Evolutionary conservation across 139 green algal species (phyloP), one percentile per base, ranked within the genome.

Genomic region (Tetraselmis chui): DNA sequence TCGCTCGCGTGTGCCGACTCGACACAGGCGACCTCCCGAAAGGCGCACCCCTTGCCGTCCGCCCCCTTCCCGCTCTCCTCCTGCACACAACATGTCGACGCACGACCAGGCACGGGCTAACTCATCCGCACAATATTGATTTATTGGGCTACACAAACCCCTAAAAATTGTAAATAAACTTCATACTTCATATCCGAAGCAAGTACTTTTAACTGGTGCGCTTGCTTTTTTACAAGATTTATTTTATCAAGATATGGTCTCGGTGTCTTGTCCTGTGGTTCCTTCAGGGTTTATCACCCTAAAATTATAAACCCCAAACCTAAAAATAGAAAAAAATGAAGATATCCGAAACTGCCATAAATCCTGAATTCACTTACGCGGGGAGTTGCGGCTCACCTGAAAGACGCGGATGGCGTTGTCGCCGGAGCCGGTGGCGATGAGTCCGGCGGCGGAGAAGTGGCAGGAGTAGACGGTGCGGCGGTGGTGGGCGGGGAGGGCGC

Each of bases 361-460:
- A 67, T 67, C 18, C 5, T 67, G 11, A 5, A 67, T 67, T 67
- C 45, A 67, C 5, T 25, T 67, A 67, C 45, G 18, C 18, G 45
- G 11, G 45, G 11, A 18, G 18, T 5, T 67, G 45, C 5, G 45
- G 11, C 45, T 67, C 45, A 67, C 81, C 0, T 76, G 80, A 77
- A 96, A 96, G 22, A 95, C 32, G 28, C 84, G 81, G 32, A 97
- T 92, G 31, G 59, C 67, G 83, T 97, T 92, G 79, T 94, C 90
- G 1, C 90, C 92, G 59, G 88, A 87, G 25, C 91, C 92, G 79
- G 92, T 92, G 26, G 88, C 92, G n/a, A 97, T 87, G 1, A 91
- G 76, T 0, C 89, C 90, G 0, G 59, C 59, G 0, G 27, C 2
- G 0, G 89, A 90, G 94, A 93, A 97, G 83, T 96, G 91, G 2